Percentiles rank a stretch among this genome's conserved stretches.
phyloP scores from a whole-genome alignment of 371 early-diverging fungal genomes.

The Mucor irregularis region DNA sequence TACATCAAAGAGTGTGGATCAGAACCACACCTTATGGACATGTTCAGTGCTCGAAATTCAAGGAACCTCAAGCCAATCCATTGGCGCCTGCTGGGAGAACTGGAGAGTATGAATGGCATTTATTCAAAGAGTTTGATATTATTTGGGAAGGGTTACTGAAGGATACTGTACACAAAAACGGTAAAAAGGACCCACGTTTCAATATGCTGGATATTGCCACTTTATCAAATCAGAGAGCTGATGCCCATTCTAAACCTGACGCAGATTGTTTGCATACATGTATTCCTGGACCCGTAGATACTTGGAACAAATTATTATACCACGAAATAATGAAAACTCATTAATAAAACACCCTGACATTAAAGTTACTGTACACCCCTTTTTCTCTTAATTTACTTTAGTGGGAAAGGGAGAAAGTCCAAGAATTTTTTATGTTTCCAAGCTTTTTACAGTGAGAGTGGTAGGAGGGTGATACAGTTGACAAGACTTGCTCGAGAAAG shows the following conservation, averaged over 20 bases:
- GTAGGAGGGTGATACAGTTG: too few species aligned
- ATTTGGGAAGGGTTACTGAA: conserved; percentile 42
- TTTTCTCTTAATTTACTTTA: too few species aligned
- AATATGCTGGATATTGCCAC: conserved; percentile 34
- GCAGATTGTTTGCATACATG: conserved; percentile 50
- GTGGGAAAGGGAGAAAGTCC: too few species aligned
- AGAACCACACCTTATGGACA: conserved; percentile 53
- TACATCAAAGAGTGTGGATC: conserved; percentile 43
- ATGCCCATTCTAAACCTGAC: conserved; percentile 49
- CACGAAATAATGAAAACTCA: conserved; percentile 33
- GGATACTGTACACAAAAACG: neutral
- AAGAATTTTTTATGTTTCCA: too few species aligned
- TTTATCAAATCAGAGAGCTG: conserved; percentile 41
- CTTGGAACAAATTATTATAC: conserved; percentile 45
- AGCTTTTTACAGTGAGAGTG: too few species aligned
- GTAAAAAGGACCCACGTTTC: conserved; percentile 27
- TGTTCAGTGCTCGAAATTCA: conserved; percentile 39
- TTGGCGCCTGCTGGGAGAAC: conserved; percentile 31
- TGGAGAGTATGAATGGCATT: conserved; percentile 52
- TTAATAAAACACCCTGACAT: too few species aligned
- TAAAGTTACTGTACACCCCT: too few species aligned
- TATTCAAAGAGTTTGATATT: conserved; percentile 39
- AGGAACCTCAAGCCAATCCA: conserved; percentile 29
- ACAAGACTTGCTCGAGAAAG: too few species aligned
- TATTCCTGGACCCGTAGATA: conserved; percentile 50